These are phyloP conservation scores for Epichloe typhina DNA, from an alignment of 2,329 filamentous ascomycete genomes.

Conservation along the genomic window DNA sequence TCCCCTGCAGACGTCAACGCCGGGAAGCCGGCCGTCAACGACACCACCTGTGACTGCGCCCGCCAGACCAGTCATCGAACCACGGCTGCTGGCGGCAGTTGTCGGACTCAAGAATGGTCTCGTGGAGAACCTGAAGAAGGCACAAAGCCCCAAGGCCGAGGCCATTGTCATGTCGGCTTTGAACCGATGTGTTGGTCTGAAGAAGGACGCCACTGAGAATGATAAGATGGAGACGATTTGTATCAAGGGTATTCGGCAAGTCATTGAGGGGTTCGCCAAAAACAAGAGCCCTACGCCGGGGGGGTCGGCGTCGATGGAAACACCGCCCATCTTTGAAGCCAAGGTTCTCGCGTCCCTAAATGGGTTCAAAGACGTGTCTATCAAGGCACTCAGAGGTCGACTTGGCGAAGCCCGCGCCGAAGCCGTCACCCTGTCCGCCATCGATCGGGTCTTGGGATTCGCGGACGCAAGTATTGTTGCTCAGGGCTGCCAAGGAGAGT, in stretches of 20 bases:
- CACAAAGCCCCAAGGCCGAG: constrained; percentile 28
- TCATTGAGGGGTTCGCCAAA: constrained; percentile 30
- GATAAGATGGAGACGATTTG: constrained; percentile 34
- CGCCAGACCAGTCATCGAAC: constrained; percentile 28
- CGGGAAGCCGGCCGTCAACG: constrained; percentile 13
- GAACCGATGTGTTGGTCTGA: constrained; percentile 36
- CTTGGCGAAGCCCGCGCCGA: constrained; percentile 30
- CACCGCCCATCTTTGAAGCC: constrained; percentile 22
- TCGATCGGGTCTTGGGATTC: constrained; percentile 36
- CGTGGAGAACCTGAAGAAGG: constrained; percentile 30
- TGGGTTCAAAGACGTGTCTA: constrained; percentile 32
- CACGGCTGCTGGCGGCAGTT: constrained; percentile 28
- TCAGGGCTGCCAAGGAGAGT: constrained; percentile 19
- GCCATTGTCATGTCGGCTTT: constrained; percentile 39
- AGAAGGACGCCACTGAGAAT: constrained; percentile 29
- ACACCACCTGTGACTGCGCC: constrained; percentile 15
- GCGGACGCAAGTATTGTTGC: constrained; percentile 29
- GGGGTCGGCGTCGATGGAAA: constrained; percentile 13
- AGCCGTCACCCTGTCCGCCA: constrained; percentile 34
- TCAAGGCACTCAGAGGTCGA: constrained; percentile 27
- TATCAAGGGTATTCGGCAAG: constrained; percentile 27
- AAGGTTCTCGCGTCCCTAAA: constrained; percentile 28
- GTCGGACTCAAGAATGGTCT: constrained; percentile 34
- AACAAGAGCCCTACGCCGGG: constrained; percentile 22
- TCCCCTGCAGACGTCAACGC: constrained; percentile 7